Evolutionary conservation across 2,329 filamentous ascomycete species (phyloP).

Genomic region (Cladophialophora chaetospira): DNA sequence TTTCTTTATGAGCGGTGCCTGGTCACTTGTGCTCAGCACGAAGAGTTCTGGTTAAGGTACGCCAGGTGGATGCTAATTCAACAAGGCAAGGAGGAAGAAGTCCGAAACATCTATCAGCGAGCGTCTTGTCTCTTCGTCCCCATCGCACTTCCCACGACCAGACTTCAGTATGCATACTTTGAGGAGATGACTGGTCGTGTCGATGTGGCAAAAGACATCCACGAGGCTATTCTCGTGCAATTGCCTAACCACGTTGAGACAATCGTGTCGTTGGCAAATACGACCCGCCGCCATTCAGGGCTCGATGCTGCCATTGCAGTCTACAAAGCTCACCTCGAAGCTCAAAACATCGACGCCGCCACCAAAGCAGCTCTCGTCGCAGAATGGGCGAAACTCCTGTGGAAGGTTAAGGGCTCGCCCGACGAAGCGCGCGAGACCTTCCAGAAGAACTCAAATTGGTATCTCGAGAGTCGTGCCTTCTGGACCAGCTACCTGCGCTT

Average conservation of each 20-base stretch:
- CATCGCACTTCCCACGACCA: slow-evolving; percentile 78
- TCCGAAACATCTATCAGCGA: slow-evolving; percentile 86
- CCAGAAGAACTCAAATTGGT: slow-evolving; percentile 78
- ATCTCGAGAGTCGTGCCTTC: slow-evolving; percentile 81
- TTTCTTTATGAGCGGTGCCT: slow-evolving; percentile 94
- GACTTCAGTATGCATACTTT: slow-evolving; percentile 90
- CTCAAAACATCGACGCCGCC: slow-evolving; percentile 69
- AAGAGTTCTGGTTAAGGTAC: slow-evolving; percentile 98
- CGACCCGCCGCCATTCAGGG: slow-evolving; percentile 79
- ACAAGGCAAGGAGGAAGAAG: slow-evolving; percentile 79
- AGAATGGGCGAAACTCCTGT: slow-evolving; percentile 83
- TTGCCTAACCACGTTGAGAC: slow-evolving; percentile 84
- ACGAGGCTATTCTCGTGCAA: slow-evolving; percentile 73
- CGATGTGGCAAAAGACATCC: slow-evolving; percentile 80
- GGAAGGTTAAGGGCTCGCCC: slow-evolving; percentile 79
- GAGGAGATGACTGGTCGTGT: slow-evolving; percentile 81
- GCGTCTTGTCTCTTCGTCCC: slow-evolving; percentile 84
- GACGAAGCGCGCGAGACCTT: slow-evolving; percentile 84
- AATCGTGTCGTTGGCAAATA: slow-evolving; percentile 82
- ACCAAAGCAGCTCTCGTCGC: slow-evolving; percentile 85
- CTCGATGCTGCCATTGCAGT: slow-evolving; percentile 82
- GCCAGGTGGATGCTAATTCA: slow-evolving; percentile 89
- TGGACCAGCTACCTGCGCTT: slow-evolving; percentile 89
- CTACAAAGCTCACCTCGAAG: slow-evolving; percentile 78
- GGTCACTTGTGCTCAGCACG: slow-evolving; percentile 90